Percentiles rank a stretch among this genome's conserved stretches.
These are phyloP conservation scores for Gaeumannomyces sp. DNA, from an alignment of 2,329 filamentous ascomycete species.

Conservation along the genomic window DNA sequence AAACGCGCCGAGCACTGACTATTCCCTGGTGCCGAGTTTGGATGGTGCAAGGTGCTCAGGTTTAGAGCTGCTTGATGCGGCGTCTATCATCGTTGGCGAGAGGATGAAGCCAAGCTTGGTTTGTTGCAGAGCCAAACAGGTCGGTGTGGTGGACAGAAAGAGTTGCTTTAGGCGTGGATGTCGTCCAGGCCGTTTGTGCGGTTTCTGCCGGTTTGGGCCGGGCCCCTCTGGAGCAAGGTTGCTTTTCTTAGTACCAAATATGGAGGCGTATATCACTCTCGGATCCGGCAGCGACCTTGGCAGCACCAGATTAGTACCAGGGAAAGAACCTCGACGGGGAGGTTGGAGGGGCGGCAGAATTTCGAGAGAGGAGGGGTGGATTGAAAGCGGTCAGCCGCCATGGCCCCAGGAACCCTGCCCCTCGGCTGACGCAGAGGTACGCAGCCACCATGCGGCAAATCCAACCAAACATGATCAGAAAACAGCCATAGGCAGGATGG, in stretches of 20 bases:
- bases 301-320: neutral
- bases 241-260: neutral
- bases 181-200: neutral
- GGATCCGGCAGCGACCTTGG: neutral
- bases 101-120: neutral
- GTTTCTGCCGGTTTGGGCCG: neutral
- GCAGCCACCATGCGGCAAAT: neutral
- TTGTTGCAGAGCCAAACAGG: neutral
- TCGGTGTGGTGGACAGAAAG: neutral
- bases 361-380: conserved; percentile 2
- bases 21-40: conserved; percentile 81
- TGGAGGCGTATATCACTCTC: neutral
- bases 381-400: neutral
- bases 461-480: neutral
- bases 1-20: conserved; percentile 48
- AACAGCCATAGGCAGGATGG: neutral
- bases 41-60: conserved; percentile 70
- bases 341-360: conserved; percentile 6
- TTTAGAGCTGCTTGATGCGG: conserved; percentile 20
- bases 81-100: neutral
- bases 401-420: neutral
- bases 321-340: neutral
- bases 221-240: neutral
- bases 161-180: too few species aligned
- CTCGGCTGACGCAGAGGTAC: neutral